These are phyloP conservation scores for Citrus unshiu DNA, from an alignment of 345 rosid species.

Conservation along the genomic window DNA sequence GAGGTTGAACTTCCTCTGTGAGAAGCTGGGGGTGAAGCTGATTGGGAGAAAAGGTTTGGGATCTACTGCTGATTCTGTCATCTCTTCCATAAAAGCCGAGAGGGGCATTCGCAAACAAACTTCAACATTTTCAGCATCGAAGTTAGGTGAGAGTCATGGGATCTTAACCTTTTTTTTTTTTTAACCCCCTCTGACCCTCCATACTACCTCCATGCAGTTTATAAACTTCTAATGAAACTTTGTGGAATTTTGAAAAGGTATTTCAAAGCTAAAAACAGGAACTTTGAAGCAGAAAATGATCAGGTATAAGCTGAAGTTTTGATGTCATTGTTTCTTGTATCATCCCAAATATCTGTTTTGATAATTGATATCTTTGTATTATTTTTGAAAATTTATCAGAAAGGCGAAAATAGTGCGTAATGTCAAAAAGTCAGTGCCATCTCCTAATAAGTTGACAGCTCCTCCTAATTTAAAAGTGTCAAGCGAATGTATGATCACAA, in stretches of 20 bases:
- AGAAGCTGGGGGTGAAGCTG: conserved; percentile 83
- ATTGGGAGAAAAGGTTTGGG: conserved; percentile 95
- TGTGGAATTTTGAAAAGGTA: conserved; percentile 33
- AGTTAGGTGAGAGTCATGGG: conserved; percentile 41
- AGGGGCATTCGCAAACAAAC: conserved; percentile 64
- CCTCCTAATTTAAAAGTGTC: conserved; percentile 23
- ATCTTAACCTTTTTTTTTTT: neutral
- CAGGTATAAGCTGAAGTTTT: conserved; percentile 42
- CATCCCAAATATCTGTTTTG: neutral
- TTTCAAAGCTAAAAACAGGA: conserved; percentile 55
- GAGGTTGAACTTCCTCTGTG: conserved; percentile 76
- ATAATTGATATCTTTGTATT: neutral
- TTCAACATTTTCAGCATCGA: conserved; percentile 44
- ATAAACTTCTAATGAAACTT: conserved; percentile 14
- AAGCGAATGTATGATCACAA: conserved; percentile 32
- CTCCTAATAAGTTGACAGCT: conserved; percentile 28
- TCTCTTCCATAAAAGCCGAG: conserved; percentile 90
- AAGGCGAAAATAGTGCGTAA: conserved; percentile 62
- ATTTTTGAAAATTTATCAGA: conserved; percentile 31
- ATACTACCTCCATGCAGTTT: neutral
- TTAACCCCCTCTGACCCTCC: neutral
- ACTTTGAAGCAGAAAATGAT: conserved; percentile 62
- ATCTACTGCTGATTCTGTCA: conserved; percentile 72
- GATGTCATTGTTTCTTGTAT: neutral
- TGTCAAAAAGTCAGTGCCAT: conserved; percentile 26